Evolutionary conservation across 176 grass and related monocot genomes (phyloP).

Genomic region (Alopecurus myosuroides): DNA sequence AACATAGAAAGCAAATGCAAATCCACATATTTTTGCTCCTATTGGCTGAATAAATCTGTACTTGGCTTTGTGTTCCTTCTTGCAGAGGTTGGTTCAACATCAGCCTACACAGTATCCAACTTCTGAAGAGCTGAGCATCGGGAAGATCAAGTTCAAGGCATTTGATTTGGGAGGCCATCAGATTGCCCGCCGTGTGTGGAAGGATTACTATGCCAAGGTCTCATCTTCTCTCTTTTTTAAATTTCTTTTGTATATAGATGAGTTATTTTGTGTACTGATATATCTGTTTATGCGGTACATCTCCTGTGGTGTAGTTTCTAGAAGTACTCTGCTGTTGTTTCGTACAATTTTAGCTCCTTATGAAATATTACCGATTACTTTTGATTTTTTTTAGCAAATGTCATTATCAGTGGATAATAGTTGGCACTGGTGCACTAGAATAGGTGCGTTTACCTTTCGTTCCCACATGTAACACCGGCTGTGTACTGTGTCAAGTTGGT

Average conservation of each 20-base stretch:
- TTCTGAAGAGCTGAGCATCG: conserved; percentile 80
- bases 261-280: not conserved
- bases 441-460: conserved; percentile 11
- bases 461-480: not conserved
- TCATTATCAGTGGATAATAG: conserved; percentile 18
- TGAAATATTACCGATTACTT: not conserved
- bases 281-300: not conserved
- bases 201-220: conserved; percentile 96
- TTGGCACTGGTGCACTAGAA: conserved; percentile 12
- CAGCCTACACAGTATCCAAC: conserved; percentile 86
- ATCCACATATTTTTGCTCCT: not conserved
- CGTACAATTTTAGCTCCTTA: not conserved
- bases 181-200: conserved; percentile 92
- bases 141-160: conserved; percentile 90
- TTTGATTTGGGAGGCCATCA: conserved; percentile 95
- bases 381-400: conserved; percentile 3
- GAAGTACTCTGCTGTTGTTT: not conserved
- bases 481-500: conserved; percentile 8
- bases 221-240: not conserved
- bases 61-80: conserved; percentile 21
- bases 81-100: conserved; percentile 89
- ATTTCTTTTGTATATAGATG: not conserved
- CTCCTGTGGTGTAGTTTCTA: not conserved
- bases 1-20: not conserved
- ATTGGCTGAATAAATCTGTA: conserved; percentile 7